Percentiles rank a stretch among this genome's conserved stretches.
These are phyloP conservation scores for Rhodotorula toruloides DNA, from an alignment of 768 basidiomycete species.

Conservation along the genomic window DNA sequence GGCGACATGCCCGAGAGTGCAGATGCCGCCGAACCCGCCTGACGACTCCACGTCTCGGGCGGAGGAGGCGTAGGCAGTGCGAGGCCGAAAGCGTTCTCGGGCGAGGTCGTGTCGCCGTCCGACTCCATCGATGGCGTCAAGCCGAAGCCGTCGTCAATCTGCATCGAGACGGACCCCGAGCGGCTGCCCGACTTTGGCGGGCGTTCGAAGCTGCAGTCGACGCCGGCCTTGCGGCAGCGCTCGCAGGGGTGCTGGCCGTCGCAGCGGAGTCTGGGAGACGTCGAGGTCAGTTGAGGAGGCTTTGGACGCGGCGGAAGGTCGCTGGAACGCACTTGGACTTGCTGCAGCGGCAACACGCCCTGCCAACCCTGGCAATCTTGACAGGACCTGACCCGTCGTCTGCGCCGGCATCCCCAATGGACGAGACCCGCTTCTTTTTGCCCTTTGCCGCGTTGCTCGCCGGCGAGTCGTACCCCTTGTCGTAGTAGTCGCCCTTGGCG, in stretches of 20 bases:
- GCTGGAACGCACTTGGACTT: conserved; percentile 29
- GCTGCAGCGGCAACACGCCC: conserved; percentile 31
- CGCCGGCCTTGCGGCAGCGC: conserved; percentile 28
- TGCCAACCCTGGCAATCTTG: conserved; percentile 29
- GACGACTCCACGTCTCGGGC: conserved; percentile 6
- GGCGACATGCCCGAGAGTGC: conserved; percentile 13
- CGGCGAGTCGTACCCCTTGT: conserved; percentile 1
- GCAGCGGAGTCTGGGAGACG: conserved; percentile 21
- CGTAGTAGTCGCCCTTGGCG: conserved; percentile 5
- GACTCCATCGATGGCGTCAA: conserved; percentile 23
- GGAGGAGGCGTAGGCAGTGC: conserved; percentile 30
- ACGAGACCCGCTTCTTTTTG: conserved; percentile 31
- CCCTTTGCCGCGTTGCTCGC: neutral
- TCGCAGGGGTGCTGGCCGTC: conserved; percentile 35
- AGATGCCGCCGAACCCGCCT: neutral
- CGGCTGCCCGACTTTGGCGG: conserved; percentile 17
- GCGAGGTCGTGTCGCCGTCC: conserved; percentile 18
- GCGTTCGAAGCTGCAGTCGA: conserved; percentile 38
- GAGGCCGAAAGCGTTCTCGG: conserved; percentile 26
- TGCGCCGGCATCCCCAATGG: conserved; percentile 1
- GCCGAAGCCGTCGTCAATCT: conserved; percentile 6
- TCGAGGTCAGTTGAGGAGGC: neutral
- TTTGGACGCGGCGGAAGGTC: no score
- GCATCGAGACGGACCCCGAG: conserved; percentile 13
- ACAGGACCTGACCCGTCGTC: conserved; percentile 22